These are phyloP conservation scores for Ogataea ganodermae DNA, from an alignment of 805 yeast genomes.

Conservation along the genomic window DNA sequence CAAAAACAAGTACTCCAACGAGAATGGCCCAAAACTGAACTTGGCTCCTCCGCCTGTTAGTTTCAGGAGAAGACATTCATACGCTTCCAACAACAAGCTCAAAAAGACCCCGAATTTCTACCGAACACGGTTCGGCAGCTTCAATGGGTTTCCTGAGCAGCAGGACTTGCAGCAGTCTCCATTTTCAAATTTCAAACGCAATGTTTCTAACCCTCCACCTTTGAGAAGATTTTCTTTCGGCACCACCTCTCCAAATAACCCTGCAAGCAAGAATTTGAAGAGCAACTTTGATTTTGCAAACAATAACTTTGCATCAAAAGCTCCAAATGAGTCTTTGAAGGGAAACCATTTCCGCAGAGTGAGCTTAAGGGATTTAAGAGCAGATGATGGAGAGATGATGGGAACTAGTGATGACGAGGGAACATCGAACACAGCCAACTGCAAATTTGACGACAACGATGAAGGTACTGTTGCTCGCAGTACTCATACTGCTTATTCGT, in stretches of 20 bases:
- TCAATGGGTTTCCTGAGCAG: slow-evolving; percentile 19
- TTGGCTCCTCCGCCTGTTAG: slow-evolving; percentile 85
- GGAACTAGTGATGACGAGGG: slow-evolving; percentile 21
- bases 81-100: slow-evolving; percentile 13
- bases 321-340: slow-evolving; percentile 6
- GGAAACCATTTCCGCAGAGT: slow-evolving; percentile 8
- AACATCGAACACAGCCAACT: slow-evolving; percentile 7
- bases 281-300: slow-evolving; percentile 20
- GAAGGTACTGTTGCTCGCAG: slow-evolving; percentile 26
- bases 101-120: slow-evolving; percentile 21
- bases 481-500: slow-evolving; percentile 29
- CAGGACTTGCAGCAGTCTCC: slow-evolving; percentile 16
- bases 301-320: slow-evolving; percentile 10
- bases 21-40: slow-evolving; percentile 30
- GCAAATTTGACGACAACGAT: slow-evolving; percentile 24
- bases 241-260: slow-evolving; percentile 17
- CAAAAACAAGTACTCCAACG: slow-evolving; percentile 32
- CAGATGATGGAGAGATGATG: slow-evolving; percentile 16
- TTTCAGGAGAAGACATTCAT: slow-evolving; percentile 46
- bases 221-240: slow-evolving; percentile 23
- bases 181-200: slow-evolving; percentile 11
- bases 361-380: slow-evolving; percentile 10
- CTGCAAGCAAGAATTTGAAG: slow-evolving; percentile 17
- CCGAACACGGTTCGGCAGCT: slow-evolving; percentile 21
- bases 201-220: slow-evolving; percentile 17